Conservation (phyloP, 352 stramenopile species). For the Globisporangium cederbergense region DNA sequence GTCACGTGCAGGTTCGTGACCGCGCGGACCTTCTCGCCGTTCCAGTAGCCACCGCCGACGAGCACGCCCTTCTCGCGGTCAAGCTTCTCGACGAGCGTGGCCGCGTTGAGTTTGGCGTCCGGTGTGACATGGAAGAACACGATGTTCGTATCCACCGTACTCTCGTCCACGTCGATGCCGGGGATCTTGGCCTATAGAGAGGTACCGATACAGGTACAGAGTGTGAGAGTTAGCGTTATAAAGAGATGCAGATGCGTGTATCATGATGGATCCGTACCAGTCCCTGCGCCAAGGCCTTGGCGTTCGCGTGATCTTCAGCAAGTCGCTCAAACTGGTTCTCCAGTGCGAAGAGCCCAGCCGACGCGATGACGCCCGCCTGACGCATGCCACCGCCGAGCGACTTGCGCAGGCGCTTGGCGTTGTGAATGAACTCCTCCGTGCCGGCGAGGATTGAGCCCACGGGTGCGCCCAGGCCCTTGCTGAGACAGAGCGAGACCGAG, state of each 20-base stretch:
- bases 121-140: conserved; percentile 67
- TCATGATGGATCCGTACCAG: conserved; percentile 25
- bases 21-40: conserved; percentile 53
- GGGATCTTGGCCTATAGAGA: conserved; percentile 37
- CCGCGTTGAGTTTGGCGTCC: conserved; percentile 57
- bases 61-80: conserved; percentile 68
- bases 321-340: conserved; percentile 86
- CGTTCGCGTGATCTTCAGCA: conserved; percentile 78
- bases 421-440: conserved; percentile 82
- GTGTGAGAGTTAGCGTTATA: neutral
- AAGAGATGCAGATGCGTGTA: no score
- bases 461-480: conserved; percentile 94
- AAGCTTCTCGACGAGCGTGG: conserved; percentile 54
- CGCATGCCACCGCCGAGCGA: conserved; percentile 97
- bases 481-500: conserved; percentile 94
- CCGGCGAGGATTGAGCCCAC: conserved; percentile 93
- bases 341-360: conserved; percentile 90
- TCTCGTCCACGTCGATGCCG: conserved; percentile 57
- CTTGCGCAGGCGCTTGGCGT: conserved; percentile 92
- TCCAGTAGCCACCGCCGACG: conserved; percentile 56
- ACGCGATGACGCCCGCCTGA: conserved; percentile 92
- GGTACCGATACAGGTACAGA: neutral
- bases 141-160: conserved; percentile 88
- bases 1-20: conserved; percentile 81
- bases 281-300: conserved; percentile 59